Percentiles rank a stretch among this genome's conserved stretches.
Evolutionary conservation across 2,329 filamentous ascomycete species (phyloP).

Genomic region (Leptographium wingfieldii): DNA sequence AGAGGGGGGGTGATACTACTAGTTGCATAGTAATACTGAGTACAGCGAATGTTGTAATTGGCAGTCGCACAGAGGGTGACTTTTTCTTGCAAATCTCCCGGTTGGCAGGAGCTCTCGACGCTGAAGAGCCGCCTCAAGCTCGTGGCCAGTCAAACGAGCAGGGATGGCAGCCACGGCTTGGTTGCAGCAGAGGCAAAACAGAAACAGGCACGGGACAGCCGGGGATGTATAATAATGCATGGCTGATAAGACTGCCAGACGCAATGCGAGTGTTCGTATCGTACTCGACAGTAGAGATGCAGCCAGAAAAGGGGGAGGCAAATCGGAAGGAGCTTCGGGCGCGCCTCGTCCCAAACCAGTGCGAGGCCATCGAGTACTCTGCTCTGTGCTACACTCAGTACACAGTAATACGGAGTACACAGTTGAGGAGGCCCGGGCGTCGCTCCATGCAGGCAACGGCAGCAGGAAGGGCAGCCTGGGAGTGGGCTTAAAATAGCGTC

Average conservation of each 20-base stretch:
- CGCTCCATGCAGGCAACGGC: not conserved
- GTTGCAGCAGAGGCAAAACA: not conserved
- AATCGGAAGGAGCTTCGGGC: not conserved
- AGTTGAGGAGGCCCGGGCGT: not conserved
- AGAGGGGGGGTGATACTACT: not conserved
- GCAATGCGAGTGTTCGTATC: too few relatives aligned
- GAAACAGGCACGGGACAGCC: not conserved
- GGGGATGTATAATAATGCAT: not conserved
- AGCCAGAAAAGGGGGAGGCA: not conserved
- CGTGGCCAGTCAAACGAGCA: not conserved
- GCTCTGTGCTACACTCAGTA: too few relatives aligned
- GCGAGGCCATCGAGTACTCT: not conserved
- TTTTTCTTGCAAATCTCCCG: not conserved
- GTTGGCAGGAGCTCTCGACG: not conserved
- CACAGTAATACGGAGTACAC: too few relatives aligned
- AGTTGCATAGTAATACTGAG: not conserved
- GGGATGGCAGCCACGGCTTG: not conserved
- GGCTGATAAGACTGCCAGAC: not conserved
- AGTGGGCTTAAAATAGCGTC: not conserved
- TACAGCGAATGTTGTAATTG: not conserved
- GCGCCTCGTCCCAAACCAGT: not conserved
- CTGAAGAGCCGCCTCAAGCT: not conserved
- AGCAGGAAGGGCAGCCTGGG: not conserved
- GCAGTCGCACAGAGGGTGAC: not conserved
- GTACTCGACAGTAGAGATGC: too few relatives aligned